Conservation (phyloP, 306 rosid genomes). For the Gynostemma pentaphyllum region DNA sequence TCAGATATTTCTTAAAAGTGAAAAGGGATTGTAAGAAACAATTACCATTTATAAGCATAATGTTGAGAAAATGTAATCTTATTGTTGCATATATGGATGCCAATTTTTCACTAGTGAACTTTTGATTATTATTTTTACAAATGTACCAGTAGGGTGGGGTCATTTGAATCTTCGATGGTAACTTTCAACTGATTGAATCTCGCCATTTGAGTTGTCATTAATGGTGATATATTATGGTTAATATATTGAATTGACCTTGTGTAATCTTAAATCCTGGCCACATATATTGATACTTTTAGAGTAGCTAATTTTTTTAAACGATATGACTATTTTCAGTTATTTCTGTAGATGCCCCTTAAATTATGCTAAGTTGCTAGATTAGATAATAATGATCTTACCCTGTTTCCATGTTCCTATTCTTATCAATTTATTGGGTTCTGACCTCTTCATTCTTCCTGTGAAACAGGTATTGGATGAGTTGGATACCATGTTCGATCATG, state of each 20-base stretch:
- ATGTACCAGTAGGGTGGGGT: too few relatives aligned
- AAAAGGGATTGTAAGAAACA: too few relatives aligned
- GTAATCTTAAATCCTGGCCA: neutral
- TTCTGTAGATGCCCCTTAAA: neutral
- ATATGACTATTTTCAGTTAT: neutral
- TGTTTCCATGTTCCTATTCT: neutral
- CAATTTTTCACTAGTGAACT: neutral
- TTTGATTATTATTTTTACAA: too few relatives aligned
- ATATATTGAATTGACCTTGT: neutral
- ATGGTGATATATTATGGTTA: neutral
- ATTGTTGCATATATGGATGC: neutral
- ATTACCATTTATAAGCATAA: neutral
- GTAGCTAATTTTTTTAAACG: neutral
- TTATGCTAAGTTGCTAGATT: neutral
- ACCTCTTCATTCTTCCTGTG: neutral
- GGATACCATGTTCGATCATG: neutral
- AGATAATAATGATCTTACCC: neutral
- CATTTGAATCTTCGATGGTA: too few relatives aligned
- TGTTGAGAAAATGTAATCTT: neutral
- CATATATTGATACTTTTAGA: neutral
- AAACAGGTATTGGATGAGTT: constrained; percentile 8
- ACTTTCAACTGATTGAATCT: too few relatives aligned
- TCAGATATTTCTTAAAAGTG: too few relatives aligned
- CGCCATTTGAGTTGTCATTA: too few relatives aligned
- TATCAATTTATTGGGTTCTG: neutral